Evolutionary conservation across 345 rosid genomes (phyloP).

Genomic region (Aquilaria yunnanensis): DNA sequence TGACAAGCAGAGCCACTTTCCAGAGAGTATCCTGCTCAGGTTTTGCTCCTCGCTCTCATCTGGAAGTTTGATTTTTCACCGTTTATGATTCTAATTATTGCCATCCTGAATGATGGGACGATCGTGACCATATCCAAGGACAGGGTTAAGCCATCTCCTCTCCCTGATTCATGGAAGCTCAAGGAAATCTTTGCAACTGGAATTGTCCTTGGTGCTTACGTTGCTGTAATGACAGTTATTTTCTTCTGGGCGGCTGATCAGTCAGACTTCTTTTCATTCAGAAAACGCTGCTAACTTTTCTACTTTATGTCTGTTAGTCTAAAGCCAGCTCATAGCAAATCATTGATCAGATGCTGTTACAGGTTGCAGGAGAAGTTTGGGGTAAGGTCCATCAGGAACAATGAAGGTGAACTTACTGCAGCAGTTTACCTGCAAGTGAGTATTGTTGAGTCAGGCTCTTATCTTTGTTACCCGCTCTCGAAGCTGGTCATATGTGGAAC

Average conservation of each 20-base stretch:
- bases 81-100: constrained; percentile 90
- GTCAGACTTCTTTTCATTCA: constrained; percentile 78
- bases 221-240: constrained; percentile 79
- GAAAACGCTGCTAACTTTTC: constrained; percentile 5
- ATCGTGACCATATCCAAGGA: constrained; percentile 84
- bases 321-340: not conserved
- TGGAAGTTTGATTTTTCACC: constrained; percentile 97
- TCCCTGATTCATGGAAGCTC: constrained; percentile 89
- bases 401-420: constrained; percentile 48
- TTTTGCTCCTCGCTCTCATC: constrained; percentile 84
- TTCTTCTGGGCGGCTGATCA: constrained; percentile 72
- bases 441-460: constrained; percentile 84
- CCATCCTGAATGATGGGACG: constrained; percentile 83
- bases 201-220: constrained; percentile 67
- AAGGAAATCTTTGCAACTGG: constrained; percentile 88
- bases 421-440: constrained; percentile 97
- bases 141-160: constrained; percentile 80
- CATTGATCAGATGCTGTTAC: not conserved
- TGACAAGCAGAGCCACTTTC: constrained; percentile 91
- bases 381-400: constrained; percentile 52
- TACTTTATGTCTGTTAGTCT: no score
- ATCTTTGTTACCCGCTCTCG: constrained; percentile 95
- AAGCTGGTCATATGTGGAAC: constrained; percentile 85
- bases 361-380: constrained; percentile 62
- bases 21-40: constrained; percentile 86